Evolutionary conservation across 805 yeast genomes (phyloP).

Genomic region (Metschnikowia corniflorae): DNA sequence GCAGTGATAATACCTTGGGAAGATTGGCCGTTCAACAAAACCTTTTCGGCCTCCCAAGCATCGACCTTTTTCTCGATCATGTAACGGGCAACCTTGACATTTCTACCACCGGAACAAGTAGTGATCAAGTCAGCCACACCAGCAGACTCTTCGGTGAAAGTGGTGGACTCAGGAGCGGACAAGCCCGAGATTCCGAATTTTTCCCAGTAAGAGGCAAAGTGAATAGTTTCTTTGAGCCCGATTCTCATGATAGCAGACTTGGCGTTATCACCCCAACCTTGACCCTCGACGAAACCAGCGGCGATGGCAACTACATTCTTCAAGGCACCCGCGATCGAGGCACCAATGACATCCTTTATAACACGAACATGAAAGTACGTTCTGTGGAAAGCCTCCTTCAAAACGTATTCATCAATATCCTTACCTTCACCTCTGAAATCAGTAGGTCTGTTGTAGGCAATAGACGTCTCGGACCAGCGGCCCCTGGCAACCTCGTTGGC

Average conservation of each 20-base stretch:
- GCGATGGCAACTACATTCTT: slow-evolving; percentile 46
- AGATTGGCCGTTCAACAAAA: slow-evolving; percentile 43
- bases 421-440: slow-evolving; percentile 40
- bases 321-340: slow-evolving; percentile 46
- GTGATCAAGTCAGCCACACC: slow-evolving; percentile 49
- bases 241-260: slow-evolving; percentile 47
- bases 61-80: slow-evolving; percentile 42
- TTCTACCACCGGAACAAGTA: slow-evolving; percentile 47
- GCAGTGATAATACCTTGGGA: slow-evolving; percentile 46
- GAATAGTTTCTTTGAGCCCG: slow-evolving; percentile 42
- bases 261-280: slow-evolving; percentile 49
- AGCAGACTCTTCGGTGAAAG: slow-evolving; percentile 44
- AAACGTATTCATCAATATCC: slow-evolving; percentile 38
- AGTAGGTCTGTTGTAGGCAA: slow-evolving; percentile 38
- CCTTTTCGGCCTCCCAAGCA: slow-evolving; percentile 43
- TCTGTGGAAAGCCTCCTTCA: slow-evolving; percentile 45
- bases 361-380: slow-evolving; percentile 45
- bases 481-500: slow-evolving; percentile 46
- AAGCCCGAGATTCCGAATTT: slow-evolving; percentile 21
- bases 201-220: slow-evolving; percentile 31
- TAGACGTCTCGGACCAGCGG: slow-evolving; percentile 47
- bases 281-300: slow-evolving; percentile 46
- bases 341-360: slow-evolving; percentile 44
- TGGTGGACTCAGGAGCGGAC: slow-evolving; percentile 36
- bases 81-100: slow-evolving; percentile 44